These are phyloP conservation scores for Sordariomycetes sp. DNA, from an alignment of 2,329 filamentous ascomycete genomes.

Conservation along the genomic window DNA sequence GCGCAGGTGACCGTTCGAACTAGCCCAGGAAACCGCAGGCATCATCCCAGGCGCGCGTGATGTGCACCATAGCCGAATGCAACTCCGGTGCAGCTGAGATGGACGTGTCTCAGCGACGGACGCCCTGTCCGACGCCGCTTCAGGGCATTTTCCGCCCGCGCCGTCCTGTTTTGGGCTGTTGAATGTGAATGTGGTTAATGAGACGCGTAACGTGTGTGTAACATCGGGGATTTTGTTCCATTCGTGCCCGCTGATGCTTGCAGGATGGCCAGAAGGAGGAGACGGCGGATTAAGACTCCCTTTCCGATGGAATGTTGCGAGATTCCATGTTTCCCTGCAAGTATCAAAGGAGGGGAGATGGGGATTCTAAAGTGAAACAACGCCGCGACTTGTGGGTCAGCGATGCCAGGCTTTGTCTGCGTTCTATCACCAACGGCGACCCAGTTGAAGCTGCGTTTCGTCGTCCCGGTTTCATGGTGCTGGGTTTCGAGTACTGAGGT, in stretches of 20 bases:
- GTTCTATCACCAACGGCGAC: background rate
- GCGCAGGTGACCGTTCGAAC: background rate
- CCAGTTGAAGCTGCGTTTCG: background rate
- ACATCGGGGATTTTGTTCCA: background rate
- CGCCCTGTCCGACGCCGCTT: background rate
- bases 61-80: background rate
- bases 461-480: background rate
- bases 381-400: background rate
- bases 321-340: background rate
- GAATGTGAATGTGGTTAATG: too few relatives aligned
- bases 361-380: background rate
- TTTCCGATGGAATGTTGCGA: too few relatives aligned
- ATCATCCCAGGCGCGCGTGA: background rate
- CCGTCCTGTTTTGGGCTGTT: background rate
- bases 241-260: background rate
- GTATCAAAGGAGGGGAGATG: background rate
- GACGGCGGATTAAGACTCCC: too few relatives aligned
- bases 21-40: background rate
- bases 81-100: background rate
- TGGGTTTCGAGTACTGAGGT: background rate
- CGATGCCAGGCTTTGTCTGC: background rate
- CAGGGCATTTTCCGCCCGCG: background rate
- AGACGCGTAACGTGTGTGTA: background rate
- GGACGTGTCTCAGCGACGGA: background rate
- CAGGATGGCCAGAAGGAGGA: background rate